Evolutionary conservation across 2,329 filamentous ascomycete species (phyloP).

Genomic region (Ascomycota sp.): DNA sequence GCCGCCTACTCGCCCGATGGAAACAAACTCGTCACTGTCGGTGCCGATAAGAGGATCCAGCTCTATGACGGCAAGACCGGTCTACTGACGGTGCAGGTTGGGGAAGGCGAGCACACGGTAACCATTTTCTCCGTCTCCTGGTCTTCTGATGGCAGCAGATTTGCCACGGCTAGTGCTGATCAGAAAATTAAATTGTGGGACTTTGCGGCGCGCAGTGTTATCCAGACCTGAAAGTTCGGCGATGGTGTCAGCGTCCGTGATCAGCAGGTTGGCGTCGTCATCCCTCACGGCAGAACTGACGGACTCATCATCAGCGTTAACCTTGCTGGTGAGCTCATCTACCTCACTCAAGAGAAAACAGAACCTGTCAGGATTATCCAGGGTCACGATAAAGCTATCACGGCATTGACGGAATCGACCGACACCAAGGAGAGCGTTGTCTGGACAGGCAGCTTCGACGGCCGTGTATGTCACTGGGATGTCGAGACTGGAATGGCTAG

Average conservation of each 20-base stretch:
- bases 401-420: conserved; percentile 33
- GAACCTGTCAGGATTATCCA: conserved; percentile 54
- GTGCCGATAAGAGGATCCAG: conserved; percentile 82
- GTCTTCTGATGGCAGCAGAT: conserved; percentile 65
- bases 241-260: conserved; percentile 56
- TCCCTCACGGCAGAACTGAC: conserved; percentile 64
- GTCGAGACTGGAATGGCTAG: conserved; percentile 45
- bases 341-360: conserved; percentile 52
- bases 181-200: conserved; percentile 94
- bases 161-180: conserved; percentile 85
- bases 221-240: conserved; percentile 73
- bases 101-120: conserved; percentile 70
- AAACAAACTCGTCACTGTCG: conserved; percentile 61
- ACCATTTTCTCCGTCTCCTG: conserved; percentile 87
- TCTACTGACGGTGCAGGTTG: conserved; percentile 57
- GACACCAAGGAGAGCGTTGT: conserved; percentile 42
- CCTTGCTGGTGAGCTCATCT: conserved; percentile 75
- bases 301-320: conserved; percentile 80
- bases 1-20: conserved; percentile 84
- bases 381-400: conserved; percentile 84
- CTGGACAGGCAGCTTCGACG: conserved; percentile 85
- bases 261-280: conserved; percentile 89
- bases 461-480: conserved; percentile 73
- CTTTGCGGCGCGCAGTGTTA: conserved; percentile 52
- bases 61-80: conserved; percentile 94